Conservation (phyloP, 75 land plant genomes). For the Pinus taeda region DNA sequence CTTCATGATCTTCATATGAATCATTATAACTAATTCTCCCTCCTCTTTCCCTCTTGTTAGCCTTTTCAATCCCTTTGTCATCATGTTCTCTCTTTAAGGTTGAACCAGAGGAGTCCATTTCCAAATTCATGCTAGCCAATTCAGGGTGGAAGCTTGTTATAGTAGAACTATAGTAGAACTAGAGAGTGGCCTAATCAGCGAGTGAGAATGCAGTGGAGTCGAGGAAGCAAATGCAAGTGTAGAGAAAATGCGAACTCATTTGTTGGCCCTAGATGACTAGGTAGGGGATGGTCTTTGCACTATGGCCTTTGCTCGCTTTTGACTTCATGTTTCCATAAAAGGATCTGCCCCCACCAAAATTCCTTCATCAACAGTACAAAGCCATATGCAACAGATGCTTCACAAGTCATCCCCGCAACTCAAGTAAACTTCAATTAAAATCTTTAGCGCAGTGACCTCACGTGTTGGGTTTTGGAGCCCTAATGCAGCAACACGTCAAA, state of each 20-base stretch:
- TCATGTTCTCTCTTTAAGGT: conserved; percentile 30
- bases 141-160: conserved; percentile 5
- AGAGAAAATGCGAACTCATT: conserved; percentile 50
- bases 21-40: conserved; percentile 6
- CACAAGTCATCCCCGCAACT: too few species aligned
- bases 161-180: not conserved
- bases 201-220: not conserved
- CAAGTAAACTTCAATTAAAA: too few species aligned
- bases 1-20: conserved; percentile 12
- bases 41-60: conserved; percentile 2
- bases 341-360: not conserved
- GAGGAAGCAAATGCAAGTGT: conserved; percentile 14
- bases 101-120: conserved; percentile 33
- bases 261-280: conserved; percentile 23
- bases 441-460: too few species aligned
- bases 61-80: conserved; percentile 21
- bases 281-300: conserved; percentile 30
- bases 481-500: too few species aligned
- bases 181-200: not conserved
- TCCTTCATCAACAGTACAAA: too few species aligned
- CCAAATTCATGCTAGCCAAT: conserved; percentile 10
- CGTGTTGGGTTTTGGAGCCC: too few species aligned
- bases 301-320: conserved; percentile 43
- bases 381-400: too few species aligned
- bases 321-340: conserved; percentile 56